A percentile compares a stretch with the other conserved stretches of the same genome.
Evolutionary conservation across 2,329 filamentous ascomycete species (phyloP).

Genomic region (Colletotrichum sp.): DNA sequence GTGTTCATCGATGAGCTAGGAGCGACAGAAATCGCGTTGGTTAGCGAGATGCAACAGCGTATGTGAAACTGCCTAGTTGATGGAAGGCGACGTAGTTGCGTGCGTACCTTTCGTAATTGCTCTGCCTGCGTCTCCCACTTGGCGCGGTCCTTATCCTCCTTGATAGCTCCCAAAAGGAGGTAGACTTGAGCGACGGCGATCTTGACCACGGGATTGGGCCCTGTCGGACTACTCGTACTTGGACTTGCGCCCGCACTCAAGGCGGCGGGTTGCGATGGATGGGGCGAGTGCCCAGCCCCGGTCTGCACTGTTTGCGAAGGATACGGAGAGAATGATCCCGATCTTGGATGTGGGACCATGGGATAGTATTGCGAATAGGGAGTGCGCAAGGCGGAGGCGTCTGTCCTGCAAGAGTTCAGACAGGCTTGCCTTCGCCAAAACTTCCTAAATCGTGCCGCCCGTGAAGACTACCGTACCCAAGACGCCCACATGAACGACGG

Average conservation of each 20-base stretch:
- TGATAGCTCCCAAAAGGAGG: constrained; percentile 90
- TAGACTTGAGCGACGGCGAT: constrained; percentile 96
- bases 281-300: constrained; percentile 59
- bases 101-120: constrained; percentile 85
- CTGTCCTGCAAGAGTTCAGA: constrained; percentile 14
- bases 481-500: background rate
- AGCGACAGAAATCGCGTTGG: background rate
- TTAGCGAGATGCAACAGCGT: constrained; percentile 11
- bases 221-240: constrained; percentile 67
- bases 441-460: constrained; percentile 2
- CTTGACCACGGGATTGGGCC: constrained; percentile 77
- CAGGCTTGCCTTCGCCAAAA: constrained; percentile 6
- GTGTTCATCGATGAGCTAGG: constrained; percentile 93
- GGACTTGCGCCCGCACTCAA: constrained; percentile 66
- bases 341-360: constrained; percentile 66
- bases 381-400: constrained; percentile 9
- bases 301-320: constrained; percentile 63
- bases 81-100: background rate
- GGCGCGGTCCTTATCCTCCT: constrained; percentile 86
- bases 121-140: constrained; percentile 95
- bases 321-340: constrained; percentile 69
- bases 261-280: constrained; percentile 61
- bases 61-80: background rate
- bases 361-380: constrained; percentile 26
- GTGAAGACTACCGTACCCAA: background rate